phyloP scores from a whole-genome alignment of 495 filamentous ascomycete genomes.

The Aspergillus taichungensis region DNA sequence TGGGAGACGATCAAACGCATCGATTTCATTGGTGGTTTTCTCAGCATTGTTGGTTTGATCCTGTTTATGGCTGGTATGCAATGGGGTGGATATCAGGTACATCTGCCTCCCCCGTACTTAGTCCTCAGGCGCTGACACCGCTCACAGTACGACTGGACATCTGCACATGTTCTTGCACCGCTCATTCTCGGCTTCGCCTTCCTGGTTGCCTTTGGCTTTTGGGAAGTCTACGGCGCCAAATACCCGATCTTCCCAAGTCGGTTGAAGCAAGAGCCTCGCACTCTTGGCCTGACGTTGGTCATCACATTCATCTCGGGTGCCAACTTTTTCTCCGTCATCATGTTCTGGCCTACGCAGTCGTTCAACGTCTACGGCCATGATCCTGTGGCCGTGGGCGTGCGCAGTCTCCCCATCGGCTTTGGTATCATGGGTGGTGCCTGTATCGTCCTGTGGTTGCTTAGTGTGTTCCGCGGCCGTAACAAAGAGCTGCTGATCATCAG shows the following conservation, averaged over 20 bases:
- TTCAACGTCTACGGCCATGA: conserved; percentile 69
- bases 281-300: conserved; percentile 52
- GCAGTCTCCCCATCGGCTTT: conserved; percentile 58
- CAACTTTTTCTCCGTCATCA: conserved; percentile 66
- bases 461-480: conserved; percentile 52
- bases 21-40: conserved; percentile 59
- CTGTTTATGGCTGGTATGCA: conserved; percentile 58
- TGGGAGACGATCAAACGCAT: conserved; percentile 46
- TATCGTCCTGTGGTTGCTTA: conserved; percentile 52
- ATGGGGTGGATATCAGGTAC: conserved; percentile 59
- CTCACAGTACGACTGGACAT: conserved; percentile 48
- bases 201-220: conserved; percentile 47
- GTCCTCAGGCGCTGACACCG: conserved; percentile 1
- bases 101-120: background rate
- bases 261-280: conserved; percentile 54
- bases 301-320: conserved; percentile 68
- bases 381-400: conserved; percentile 55
- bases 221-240: conserved; percentile 52
- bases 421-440: conserved; percentile 54
- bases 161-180: conserved; percentile 50
- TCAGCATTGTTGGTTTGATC: conserved; percentile 57
- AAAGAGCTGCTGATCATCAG: conserved; percentile 53
- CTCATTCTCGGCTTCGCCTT: conserved; percentile 48
- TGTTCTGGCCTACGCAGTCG: conserved; percentile 68
- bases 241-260: conserved; percentile 59